Evolutionary conservation across 768 basidiomycete genomes (phyloP), one percentile per base, ranked within the genome.

Genomic region (Rhizopogon roseolus): DNA sequence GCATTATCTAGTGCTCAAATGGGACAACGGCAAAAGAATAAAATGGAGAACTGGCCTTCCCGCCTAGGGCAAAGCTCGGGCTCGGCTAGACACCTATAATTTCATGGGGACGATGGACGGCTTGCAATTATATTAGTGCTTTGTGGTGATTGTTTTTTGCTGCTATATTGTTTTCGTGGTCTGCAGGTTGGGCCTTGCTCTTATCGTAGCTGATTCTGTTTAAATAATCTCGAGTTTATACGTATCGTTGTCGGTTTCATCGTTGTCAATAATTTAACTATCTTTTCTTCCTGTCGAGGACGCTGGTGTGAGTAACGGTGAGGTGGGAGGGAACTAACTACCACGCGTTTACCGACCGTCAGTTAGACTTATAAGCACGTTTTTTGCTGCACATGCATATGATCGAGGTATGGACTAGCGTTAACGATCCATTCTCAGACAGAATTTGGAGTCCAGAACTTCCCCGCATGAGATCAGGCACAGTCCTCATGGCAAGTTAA

Each of bases 1-100:
- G 60, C 36, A 52, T 64, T 61, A 52, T 65, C 66, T 59, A 63
- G 56, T 60, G 64, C 66, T 55, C 43, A 62, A 44, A 67, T 38
- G 9, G 54, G 63, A 28, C 67, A 62, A 37, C 67, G 67, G 67
- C 69, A 67, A 49, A 71, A 68, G 62, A 34, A 17, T 49, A 49
- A 32, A 8, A 65, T 71, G 69, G 67, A 69, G 60, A 70, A 53
- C 41, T 69, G 67, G 67, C 58, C 66, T 38, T 49, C 67, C 14
- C 56, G 69, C 36, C 65, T 53, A 0, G 59, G 67, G 3, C 65
- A 69, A 50, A 70, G 42, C 52, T 65, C 69, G 36, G 63, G 67
- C 28, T 69, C 67, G 10, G 43, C 69, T 29, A 53, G 65, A 52
- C 61, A 69, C 41, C 60, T 69, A 57, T 70, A 61, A 68, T n/a